phyloP scores from a whole-genome alignment of 1,284 basidiomycete species.

The Salmacisia buchloeana region DNA sequence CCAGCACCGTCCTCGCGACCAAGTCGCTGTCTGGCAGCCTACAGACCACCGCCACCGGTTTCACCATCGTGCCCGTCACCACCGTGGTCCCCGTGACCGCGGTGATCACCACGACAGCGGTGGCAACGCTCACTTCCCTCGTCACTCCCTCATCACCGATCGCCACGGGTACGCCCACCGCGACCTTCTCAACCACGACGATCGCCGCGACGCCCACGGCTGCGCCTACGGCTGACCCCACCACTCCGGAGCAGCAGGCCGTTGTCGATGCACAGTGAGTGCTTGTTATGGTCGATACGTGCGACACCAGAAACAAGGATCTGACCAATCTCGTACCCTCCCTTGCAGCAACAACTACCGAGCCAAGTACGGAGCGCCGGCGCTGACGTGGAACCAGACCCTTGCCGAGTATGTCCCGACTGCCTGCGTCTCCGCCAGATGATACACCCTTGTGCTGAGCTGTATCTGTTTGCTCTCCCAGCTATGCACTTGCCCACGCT shows the following conservation, averaged over 20 bases:
- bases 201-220: neutral
- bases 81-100: neutral
- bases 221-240: neutral
- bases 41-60: neutral
- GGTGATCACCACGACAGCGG: neutral
- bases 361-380: constrained; percentile 15
- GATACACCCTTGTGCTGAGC: no score
- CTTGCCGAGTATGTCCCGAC: constrained; percentile 16
- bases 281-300: neutral
- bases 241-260: constrained; percentile 1
- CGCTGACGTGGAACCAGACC: constrained; percentile 22
- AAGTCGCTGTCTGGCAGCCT: neutral
- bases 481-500: constrained; percentile 19
- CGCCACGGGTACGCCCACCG: neutral
- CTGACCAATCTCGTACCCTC: neutral
- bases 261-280: neutral
- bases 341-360: constrained; percentile 20
- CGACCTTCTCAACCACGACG: neutral
- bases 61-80: neutral
- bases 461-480: neutral
- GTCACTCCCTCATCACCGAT: neutral
- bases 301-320: neutral
- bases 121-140: neutral
- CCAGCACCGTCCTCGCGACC: neutral
- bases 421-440: no score